Percentiles rank a stretch among this genome's conserved stretches.
phyloP scores from a whole-genome alignment of 495 filamentous ascomycete species.

The Glonium stellatum region DNA sequence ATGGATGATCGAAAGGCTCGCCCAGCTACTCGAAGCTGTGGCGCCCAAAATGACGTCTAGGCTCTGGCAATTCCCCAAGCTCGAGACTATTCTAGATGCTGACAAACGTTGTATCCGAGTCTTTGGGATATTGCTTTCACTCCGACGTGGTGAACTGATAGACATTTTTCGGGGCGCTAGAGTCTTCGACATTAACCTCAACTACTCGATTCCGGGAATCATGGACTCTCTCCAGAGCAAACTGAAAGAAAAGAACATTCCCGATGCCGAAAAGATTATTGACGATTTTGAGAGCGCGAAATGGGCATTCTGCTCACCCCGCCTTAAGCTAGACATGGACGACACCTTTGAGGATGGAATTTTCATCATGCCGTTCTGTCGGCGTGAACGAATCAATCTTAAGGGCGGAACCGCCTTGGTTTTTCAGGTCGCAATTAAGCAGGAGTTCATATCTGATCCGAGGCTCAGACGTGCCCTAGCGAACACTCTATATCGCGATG shows the following conservation, averaged over 20 bases:
- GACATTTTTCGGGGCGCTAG: slow-evolving; percentile 22
- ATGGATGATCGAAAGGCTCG: too few relatives aligned
- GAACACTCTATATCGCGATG: slow-evolving; percentile 20
- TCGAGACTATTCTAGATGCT: neutral
- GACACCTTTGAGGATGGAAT: neutral
- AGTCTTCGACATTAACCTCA: neutral
- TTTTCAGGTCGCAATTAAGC: slow-evolving; percentile 29
- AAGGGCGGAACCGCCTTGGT: slow-evolving; percentile 36
- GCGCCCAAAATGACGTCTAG: too few relatives aligned
- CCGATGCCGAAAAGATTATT: neutral
- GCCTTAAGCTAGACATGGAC: neutral
- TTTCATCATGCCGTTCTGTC: slow-evolving; percentile 6
- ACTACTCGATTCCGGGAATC: neutral
- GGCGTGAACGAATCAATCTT: neutral
- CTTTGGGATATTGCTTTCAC: slow-evolving; percentile 34
- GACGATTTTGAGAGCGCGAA: slow-evolving; percentile 1
- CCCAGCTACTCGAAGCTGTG: too few relatives aligned
- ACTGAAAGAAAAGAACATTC: neutral
- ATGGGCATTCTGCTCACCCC: slow-evolving; percentile 3
- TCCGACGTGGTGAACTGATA: slow-evolving; percentile 30
- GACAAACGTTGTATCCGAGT: slow-evolving; percentile 28
- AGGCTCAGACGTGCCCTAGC: slow-evolving; percentile 4
- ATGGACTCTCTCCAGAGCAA: neutral
- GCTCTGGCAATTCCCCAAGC: neutral
- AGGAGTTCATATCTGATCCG: slow-evolving; percentile 27